Evolutionary conservation across 2,329 filamentous ascomycete species (phyloP), one percentile per base, ranked within the genome.

Genomic region (Diaporthe citriasiana): DNA sequence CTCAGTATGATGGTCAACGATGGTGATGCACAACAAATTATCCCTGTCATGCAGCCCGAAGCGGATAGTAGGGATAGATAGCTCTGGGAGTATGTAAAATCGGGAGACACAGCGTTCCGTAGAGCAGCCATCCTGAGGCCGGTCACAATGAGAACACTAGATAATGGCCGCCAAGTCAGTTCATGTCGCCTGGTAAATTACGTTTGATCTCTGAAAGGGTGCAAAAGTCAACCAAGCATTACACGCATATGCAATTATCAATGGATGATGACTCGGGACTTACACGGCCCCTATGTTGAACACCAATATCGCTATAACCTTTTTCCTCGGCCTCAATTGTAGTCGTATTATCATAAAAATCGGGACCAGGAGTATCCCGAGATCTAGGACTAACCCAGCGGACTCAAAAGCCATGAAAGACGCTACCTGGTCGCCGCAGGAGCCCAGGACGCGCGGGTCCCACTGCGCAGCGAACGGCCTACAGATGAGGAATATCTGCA

Each of bases 11-110:
- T 38, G 13, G 12, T 17, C 2, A 45, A 4, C 4, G 51, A 15
- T 5, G 51, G 66, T 10, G 66, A 56, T 9, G 47, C 66, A 19
- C 72, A 74, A 17, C 50, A 74, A 2, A 74, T 57, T 7, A 71
- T 53, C 1, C 66, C 66, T 4, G 50, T 27, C 72, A 74, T 74
- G 2, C 66, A 70, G 9, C 72, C 72, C 2, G 66, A 10, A 1
- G 66, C 50, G 2, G 66, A 71, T 0, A 68, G 42, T 15, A 71
- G 25, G 1, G 68, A 71, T 6, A 71, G 33, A 22, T 74, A 68
- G 53, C 68, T 71, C 13, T 68, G 68, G 3, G 59, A 74, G 33
- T 74, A 71, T 0, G 68, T 68, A 5, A 74, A 74, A 25, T 74
- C 68, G 1, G 73, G 69, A 1, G 73, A 71, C 3, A 71, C 65